Evolutionary conservation across 768 basidiomycete species (phyloP), one percentile per base, ranked within the genome.

Genomic region (Agaricus blazei): DNA sequence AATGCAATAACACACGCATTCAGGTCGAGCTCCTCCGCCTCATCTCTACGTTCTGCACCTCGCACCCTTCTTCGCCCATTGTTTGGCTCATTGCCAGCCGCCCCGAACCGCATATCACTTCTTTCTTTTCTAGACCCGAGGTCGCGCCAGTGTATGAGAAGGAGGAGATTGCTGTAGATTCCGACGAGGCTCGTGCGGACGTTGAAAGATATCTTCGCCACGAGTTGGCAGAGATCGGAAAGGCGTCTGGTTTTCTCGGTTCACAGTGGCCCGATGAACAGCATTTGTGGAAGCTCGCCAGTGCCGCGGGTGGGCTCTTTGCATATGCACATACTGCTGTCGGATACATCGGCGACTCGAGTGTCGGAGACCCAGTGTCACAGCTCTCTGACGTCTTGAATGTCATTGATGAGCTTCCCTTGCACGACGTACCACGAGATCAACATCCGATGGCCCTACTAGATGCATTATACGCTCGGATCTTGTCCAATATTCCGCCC

Each of bases 1-100:
- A 51, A 24, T 51, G 49, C 40, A 40, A 42, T 7, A 26, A n/a
- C 24, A 23, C 9, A 3, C 11, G 26, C n/a, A 28, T 38, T 6
- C 38, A 51, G n/a, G 28, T 26, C 23, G 19, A 19, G 12, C 1
- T 51, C 14, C 38, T 51, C 26, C 23, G 27, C 2, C 49, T 51
- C 49, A 42, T 51, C 26, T 40, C 49, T 12, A 14, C 27, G 4
- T 51, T 51, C 23, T 27, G 12, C 26, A 26, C n/a, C 24, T 5
- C 9, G 28, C 41, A 51, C 31, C 49, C 49, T 19, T 23, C 36
- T 6, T 36, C 49, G 0, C 49, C 49, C 14, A 15, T 40, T 12
- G 38, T 51, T 14, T 51, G 49, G 49, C 15, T 51, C 27, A 12
- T 51, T 40, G 31, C 48, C 28, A 49, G 48, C n/a, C 48, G 48